Evolutionary conservation across 1,139 yeast species (phyloP).

Genomic region (Sugiyamaella castrensis): DNA sequence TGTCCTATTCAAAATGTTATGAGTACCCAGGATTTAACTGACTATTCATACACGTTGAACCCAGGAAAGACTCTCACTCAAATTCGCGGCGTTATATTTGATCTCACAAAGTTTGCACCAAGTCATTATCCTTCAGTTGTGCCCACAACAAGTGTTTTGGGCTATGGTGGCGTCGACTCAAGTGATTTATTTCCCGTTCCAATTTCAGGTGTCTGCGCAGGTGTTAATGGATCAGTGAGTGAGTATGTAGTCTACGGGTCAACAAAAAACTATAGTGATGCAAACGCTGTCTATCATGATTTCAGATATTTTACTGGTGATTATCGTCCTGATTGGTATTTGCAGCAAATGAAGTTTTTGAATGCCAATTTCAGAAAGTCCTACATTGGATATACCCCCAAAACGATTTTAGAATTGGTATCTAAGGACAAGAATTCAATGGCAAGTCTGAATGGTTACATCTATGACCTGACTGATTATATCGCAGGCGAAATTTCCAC

Average conservation of each 20-base stretch:
- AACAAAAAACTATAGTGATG: constrained; percentile 38
- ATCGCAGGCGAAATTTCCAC: constrained; percentile 39
- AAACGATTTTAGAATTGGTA: constrained; percentile 32
- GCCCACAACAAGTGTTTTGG: constrained; percentile 34
- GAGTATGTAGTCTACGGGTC: constrained; percentile 39
- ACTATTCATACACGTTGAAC: constrained; percentile 30
- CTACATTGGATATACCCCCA: constrained; percentile 40
- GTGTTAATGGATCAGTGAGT: constrained; percentile 35
- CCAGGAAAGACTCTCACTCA: constrained; percentile 38
- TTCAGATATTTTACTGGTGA: constrained; percentile 40
- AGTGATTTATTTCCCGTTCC: constrained; percentile 41
- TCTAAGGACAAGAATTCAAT: constrained; percentile 28
- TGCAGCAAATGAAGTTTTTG: constrained; percentile 39
- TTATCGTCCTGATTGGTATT: constrained; percentile 44
- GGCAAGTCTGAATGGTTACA: constrained; percentile 38
- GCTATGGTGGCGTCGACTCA: constrained; percentile 40
- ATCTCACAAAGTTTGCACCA: constrained; percentile 39
- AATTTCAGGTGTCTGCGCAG: constrained; percentile 41
- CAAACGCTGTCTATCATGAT: constrained; percentile 42
- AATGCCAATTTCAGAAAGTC: constrained; percentile 38
- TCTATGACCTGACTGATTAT: constrained; percentile 41
- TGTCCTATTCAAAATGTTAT: constrained; percentile 43
- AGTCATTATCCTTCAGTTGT: constrained; percentile 42
- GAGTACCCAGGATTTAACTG: constrained; percentile 35
- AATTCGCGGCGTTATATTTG: constrained; percentile 42